Percentiles rank a stretch among this genome's conserved stretches.
Conservation (phyloP, 441 rosid species). For the Theobroma grandiflorum region DNA sequence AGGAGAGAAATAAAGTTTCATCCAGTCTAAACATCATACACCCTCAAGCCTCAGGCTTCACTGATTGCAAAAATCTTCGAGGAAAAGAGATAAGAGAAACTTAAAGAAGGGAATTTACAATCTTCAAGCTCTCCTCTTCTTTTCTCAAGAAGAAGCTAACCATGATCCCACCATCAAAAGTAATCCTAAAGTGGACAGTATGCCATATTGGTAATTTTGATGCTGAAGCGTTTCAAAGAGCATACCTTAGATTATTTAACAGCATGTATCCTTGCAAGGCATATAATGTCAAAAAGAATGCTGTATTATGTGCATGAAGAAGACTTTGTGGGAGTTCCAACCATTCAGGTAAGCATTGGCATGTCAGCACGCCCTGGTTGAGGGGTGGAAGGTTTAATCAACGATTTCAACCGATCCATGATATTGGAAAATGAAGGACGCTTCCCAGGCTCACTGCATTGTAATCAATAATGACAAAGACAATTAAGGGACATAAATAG, state of each 20-base stretch:
- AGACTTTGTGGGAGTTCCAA: slow-evolving; percentile 29
- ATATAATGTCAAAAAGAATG: slow-evolving; percentile 63
- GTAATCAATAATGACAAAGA: slow-evolving; percentile 25
- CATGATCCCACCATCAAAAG: neutral
- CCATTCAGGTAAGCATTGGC: slow-evolving; percentile 49
- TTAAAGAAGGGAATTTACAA: neutral
- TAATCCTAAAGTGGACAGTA: neutral
- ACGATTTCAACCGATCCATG: slow-evolving; percentile 81
- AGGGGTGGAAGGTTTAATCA: slow-evolving; percentile 73
- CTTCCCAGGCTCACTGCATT: slow-evolving; percentile 90
- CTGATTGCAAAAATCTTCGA: neutral
- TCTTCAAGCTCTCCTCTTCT: neutral
- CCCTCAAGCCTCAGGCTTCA: neutral
- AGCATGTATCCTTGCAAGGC: slow-evolving; percentile 51
- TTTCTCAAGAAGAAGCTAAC: slow-evolving; percentile 5
- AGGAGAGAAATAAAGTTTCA: neutral
- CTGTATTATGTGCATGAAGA: slow-evolving; percentile 64
- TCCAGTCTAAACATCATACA: neutral
- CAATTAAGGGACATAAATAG: slow-evolving; percentile 15
- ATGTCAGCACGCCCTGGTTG: slow-evolving; percentile 60
- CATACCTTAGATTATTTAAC: slow-evolving; percentile 49
- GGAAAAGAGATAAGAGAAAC: neutral
- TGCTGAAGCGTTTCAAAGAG: slow-evolving; percentile 18
- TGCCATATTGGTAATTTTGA: neutral
- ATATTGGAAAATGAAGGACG: slow-evolving; percentile 91